Evolutionary conservation across 495 filamentous ascomycete species (phyloP), one percentile per base, ranked within the genome.

Genomic region (Aspergillus asperescens): DNA sequence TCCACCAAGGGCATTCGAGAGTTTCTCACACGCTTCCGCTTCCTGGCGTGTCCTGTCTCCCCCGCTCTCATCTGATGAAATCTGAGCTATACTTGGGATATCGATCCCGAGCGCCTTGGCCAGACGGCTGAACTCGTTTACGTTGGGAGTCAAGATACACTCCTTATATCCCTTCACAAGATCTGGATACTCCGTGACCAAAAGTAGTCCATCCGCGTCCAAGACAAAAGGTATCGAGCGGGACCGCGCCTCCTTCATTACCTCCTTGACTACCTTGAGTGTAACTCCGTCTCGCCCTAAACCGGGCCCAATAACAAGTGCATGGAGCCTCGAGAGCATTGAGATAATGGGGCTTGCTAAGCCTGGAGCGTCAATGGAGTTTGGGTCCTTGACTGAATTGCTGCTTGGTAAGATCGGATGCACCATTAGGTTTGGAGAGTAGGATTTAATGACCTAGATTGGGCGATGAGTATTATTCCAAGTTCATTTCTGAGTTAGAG

Each of bases 361-460:
- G 23, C 78, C 68, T 50, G 78, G 72, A 12, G 76, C 75, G 60
- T 81, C 76, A 25, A 65, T 65, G 10, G 69, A 66, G 15, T 68
- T 57, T 40, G 69, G 62, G 29, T 74, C 66, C 38, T 68, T 59
- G 61, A 77, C 63, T 65, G 80, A 61, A 52, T 66, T 56, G 49
- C 54, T 61, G 69, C 90, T 89, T 27, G 91, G 90, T 78, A 98
- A 90, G 43, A 95, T 78, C 2, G 93, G 94, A 65, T 97, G 94
- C 12, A 98, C 94, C 94, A 98, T 97, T 12, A 98, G 74, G 71
- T 97, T 96, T 8, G 93, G 93, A 29, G 94, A 97, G 76, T 97
- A 98, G 13, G 88, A 83, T 77, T 98, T 98, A 63, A 98, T 94
- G 38, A 96, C 92, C 67, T 74, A 38, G 15, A 18, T 7, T 16